phyloP scores from a whole-genome alignment of 148 eudicot genomes.

The Camellia lanceoleosa region DNA sequence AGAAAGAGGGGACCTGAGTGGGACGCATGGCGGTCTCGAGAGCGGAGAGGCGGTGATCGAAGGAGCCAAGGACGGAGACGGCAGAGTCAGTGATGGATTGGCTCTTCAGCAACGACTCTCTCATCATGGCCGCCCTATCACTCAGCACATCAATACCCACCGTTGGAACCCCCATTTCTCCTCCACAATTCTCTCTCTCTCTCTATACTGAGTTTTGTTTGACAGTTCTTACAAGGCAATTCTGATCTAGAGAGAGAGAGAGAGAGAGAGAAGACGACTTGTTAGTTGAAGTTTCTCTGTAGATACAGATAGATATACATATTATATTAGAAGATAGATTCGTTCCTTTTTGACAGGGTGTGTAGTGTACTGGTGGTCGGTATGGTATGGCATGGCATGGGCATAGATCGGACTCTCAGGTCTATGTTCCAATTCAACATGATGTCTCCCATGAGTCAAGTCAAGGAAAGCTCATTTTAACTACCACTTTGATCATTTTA shows the following conservation, averaged over 20 bases:
- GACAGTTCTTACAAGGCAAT: not conserved
- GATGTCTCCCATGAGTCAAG: too few species aligned
- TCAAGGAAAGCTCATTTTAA: too few species aligned
- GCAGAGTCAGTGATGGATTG: conserved; percentile 62
- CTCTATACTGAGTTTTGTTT: not conserved
- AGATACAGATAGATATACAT: too few species aligned
- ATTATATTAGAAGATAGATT: not conserved
- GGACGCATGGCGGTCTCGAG: conserved; percentile 95
- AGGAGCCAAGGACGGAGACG: conserved; percentile 77
- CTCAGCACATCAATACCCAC: conserved; percentile 46
- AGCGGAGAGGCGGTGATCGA: conserved; percentile 84
- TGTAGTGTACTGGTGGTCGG: not conserved
- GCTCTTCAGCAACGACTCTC: conserved; percentile 57
- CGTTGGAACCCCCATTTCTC: conserved; percentile 24
- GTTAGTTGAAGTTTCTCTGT: not conserved
- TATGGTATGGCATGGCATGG: too few species aligned
- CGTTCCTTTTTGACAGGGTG: not conserved
- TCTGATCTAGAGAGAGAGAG: not conserved
- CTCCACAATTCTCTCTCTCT: not conserved
- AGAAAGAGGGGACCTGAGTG: conserved; percentile 48
- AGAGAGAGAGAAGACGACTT: not conserved
- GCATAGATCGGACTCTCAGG: too few species aligned
- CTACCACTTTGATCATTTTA: too few species aligned
- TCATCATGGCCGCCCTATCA: conserved; percentile 52
- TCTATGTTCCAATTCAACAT: too few species aligned